phyloP scores from a whole-genome alignment of 768 basidiomycete genomes.

The Lactarius indigo region DNA sequence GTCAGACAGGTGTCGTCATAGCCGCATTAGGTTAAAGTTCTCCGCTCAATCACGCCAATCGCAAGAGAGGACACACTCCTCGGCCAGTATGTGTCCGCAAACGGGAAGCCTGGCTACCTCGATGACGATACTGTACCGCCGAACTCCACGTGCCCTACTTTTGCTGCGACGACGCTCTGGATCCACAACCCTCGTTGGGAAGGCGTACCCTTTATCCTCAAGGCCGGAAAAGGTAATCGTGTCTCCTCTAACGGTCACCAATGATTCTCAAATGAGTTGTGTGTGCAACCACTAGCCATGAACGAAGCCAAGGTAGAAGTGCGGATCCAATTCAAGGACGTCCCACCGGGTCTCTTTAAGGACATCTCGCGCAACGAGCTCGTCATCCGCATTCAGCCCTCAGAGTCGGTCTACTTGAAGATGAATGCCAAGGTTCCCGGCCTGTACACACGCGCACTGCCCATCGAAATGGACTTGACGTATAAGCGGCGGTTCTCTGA shows the following conservation, averaged over 20 bases:
- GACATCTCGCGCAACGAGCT: conserved; percentile 96
- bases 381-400: conserved; percentile 95
- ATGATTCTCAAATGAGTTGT: background rate
- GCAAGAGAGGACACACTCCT: conserved; percentile 75
- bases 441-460: conserved; percentile 82
- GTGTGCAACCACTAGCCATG: conserved; percentile 45
- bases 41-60: conserved; percentile 86
- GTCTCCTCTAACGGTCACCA: conserved; percentile 22
- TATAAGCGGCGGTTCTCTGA: conserved; percentile 95
- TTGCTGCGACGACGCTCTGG: conserved; percentile 84
- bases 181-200: conserved; percentile 98
- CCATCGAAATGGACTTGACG: conserved; percentile 97
- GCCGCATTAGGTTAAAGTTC: conserved; percentile 79
- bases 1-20: conserved; percentile 6
- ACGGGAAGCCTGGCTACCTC: conserved; percentile 97
- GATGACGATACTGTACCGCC: conserved; percentile 95
- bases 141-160: conserved; percentile 91
- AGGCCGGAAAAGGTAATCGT: conserved; percentile 87
- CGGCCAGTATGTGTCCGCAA: conserved; percentile 87
- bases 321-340: conserved; percentile 97
- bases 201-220: conserved; percentile 97
- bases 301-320: conserved; percentile 99
- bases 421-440: conserved; percentile 95
- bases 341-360: conserved; percentile 94
- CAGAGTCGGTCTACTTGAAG: conserved; percentile 96